A percentile compares a stretch with the other conserved stretches of the same genome.
phyloP scores from a whole-genome alignment of 257 asterid species.

The Leonotis leonurus region DNA sequence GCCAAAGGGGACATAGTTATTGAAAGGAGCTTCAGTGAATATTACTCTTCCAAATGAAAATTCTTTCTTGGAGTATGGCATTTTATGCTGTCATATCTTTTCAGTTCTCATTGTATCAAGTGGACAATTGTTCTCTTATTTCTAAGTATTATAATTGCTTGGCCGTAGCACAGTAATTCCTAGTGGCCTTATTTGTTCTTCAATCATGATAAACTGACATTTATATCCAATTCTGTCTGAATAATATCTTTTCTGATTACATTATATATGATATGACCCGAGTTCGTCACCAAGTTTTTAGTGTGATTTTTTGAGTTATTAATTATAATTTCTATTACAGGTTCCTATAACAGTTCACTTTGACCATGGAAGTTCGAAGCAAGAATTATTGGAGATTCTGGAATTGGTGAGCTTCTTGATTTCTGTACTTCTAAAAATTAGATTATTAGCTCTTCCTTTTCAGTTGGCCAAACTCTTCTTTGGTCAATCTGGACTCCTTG shows the following conservation, averaged over 20 bases:
- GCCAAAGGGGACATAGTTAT: too few species aligned
- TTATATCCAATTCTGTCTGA: background rate
- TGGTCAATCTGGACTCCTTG: background rate
- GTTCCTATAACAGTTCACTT: conserved; percentile 94
- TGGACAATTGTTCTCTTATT: background rate
- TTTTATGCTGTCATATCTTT: background rate
- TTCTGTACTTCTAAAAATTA: too few species aligned
- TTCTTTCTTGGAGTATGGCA: too few species aligned
- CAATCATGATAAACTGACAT: background rate
- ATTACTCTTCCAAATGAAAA: too few species aligned
- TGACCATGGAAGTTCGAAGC: conserved; percentile 90
- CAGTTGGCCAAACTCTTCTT: background rate
- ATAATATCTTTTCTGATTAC: background rate
- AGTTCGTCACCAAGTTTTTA: background rate
- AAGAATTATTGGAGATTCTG: conserved; percentile 73
- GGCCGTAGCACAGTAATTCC: background rate
- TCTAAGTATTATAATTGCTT: background rate
- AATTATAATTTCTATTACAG: conserved; percentile 34
- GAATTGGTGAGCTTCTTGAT: conserved; percentile 54
- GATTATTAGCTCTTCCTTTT: too few species aligned
- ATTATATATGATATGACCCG: background rate
- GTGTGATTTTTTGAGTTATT: background rate
- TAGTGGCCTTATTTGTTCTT: background rate
- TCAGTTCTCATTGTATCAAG: background rate
- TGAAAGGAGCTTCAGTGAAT: too few species aligned